Evolutionary conservation across 179 eudicot species (phyloP).

Genomic region (Carnegiea gigantea): DNA sequence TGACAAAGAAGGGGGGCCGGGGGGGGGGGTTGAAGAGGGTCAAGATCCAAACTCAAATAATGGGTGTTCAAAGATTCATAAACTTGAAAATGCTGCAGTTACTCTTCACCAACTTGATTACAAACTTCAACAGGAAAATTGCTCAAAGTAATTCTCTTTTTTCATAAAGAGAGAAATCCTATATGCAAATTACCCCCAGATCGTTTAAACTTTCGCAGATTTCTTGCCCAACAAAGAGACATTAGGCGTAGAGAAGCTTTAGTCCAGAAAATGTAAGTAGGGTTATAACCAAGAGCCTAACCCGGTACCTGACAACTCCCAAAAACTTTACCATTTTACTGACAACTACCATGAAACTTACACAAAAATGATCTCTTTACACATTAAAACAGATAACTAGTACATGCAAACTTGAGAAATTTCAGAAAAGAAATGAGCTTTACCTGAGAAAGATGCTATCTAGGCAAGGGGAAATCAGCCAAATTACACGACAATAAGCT

Average conservation of each 20-base stretch:
- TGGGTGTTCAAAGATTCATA: neutral
- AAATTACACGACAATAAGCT: neutral
- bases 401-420: slow-evolving; percentile 9
- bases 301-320: too few relatives aligned
- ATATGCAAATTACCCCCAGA: neutral
- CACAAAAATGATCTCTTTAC: neutral
- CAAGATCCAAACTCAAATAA: slow-evolving; percentile 11
- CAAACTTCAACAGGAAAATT: neutral
- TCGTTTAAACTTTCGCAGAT: too few relatives aligned
- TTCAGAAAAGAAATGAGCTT: neutral
- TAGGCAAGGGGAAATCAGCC: neutral
- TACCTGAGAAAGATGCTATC: slow-evolving; percentile 18
- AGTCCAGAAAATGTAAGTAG: neutral
- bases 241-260: neutral
- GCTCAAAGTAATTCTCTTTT: neutral
- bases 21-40: neutral
- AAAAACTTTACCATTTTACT: neutral
- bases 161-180: neutral
- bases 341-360: neutral
- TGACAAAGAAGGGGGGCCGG: neutral
- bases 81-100: neutral
- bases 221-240: neutral
- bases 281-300: too few relatives aligned
- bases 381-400: neutral
- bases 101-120: neutral